Conservation (phyloP, 768 basidiomycete species). For the Lyophyllum decastes region DNA sequence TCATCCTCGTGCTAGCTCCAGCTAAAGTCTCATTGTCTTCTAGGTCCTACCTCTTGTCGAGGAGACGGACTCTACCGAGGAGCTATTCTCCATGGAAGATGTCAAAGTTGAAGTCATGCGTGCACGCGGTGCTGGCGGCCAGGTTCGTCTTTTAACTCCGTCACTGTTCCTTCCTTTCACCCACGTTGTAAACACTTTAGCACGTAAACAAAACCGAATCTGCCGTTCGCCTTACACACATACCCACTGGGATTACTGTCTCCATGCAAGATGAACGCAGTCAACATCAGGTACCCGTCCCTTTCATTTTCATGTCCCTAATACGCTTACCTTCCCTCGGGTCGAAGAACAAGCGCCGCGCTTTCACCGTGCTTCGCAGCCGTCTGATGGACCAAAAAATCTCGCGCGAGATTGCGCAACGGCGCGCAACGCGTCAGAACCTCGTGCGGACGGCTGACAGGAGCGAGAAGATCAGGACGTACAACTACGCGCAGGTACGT, state of each 20-base stretch:
- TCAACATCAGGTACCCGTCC: conserved; percentile 78
- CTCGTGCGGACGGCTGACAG: conserved; percentile 84
- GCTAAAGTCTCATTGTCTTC: not conserved
- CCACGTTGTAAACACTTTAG: conserved; percentile 34
- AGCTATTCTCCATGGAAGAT: conserved; percentile 81
- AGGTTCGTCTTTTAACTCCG: conserved; percentile 68
- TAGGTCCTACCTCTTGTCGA: conserved; percentile 84
- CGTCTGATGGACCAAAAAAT: conserved; percentile 84
- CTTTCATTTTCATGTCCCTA: not conserved
- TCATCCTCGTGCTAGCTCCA: conserved; percentile 13
- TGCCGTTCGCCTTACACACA: conserved; percentile 90
- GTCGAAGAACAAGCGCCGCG: conserved; percentile 83
- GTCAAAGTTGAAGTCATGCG: conserved; percentile 94
- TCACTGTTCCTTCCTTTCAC: not conserved
- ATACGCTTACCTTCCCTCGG: not conserved
- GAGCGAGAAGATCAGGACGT: conserved; percentile 94
- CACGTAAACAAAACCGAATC: conserved; percentile 99
- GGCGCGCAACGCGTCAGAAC: conserved; percentile 66
- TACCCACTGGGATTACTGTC: conserved; percentile 91
- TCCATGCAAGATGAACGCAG: conserved; percentile 98
- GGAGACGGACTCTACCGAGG: conserved; percentile 62
- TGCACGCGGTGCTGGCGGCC: conserved; percentile 94
- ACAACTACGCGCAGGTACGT: conserved; percentile 85
- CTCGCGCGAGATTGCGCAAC: conserved; percentile 64
- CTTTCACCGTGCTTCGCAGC: conserved; percentile 86